Conservation (phyloP, 441 rosid genomes). For the Syzygium malaccense region DNA sequence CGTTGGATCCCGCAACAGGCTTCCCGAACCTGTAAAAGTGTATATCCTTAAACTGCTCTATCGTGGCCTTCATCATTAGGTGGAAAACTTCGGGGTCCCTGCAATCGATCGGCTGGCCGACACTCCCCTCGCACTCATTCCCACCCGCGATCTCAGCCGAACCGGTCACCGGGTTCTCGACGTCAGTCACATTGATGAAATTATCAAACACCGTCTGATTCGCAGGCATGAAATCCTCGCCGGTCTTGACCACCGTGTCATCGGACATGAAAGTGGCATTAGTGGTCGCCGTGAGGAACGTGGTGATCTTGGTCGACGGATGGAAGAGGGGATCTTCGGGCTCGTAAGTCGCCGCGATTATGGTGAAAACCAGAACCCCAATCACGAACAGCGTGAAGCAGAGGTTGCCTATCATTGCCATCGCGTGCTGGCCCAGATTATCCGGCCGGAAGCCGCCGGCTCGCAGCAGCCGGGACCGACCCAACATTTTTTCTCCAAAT, state of each 20-base stretch:
- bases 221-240: constrained; percentile 77
- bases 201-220: constrained; percentile 58
- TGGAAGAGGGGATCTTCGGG: constrained; percentile 93
- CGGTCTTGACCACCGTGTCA: constrained; percentile 60
- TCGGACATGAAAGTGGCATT: constrained; percentile 83
- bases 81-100: constrained; percentile 83
- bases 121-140: constrained; percentile 34
- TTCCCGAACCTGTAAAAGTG: constrained; percentile 88
- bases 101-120: constrained; percentile 50
- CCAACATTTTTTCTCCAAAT: constrained; percentile 30
- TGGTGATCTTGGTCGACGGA: constrained; percentile 77
- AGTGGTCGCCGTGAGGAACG: constrained; percentile 67
- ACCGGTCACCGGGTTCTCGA: constrained; percentile 15
- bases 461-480: constrained; percentile 41
- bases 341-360: constrained; percentile 87
- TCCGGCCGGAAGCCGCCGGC: constrained; percentile 78
- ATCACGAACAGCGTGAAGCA: constrained; percentile 79
- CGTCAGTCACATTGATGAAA: constrained; percentile 66
- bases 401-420: constrained; percentile 74
- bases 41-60: constrained; percentile 70
- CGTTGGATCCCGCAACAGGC: constrained; percentile 47
- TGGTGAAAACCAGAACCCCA: constrained; percentile 80
- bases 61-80: constrained; percentile 75
- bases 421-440: constrained; percentile 73
- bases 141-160: neutral